These are phyloP conservation scores for Avicennia marina DNA, from an alignment of 257 asterid genomes.

Conservation along the genomic window DNA sequence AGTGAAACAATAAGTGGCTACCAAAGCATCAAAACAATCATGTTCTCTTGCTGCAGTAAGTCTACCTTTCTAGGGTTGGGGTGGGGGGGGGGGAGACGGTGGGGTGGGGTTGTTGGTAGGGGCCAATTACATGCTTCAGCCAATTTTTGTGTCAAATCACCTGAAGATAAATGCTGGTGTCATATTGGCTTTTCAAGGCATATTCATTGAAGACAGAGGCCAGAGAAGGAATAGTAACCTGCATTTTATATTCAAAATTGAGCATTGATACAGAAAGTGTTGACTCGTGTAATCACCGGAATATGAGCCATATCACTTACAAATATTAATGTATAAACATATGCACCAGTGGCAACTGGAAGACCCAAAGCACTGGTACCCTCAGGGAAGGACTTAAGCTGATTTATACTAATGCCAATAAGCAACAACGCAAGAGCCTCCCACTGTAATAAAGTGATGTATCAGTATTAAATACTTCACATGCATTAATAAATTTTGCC, in stretches of 20 bases:
- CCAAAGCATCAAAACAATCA: slow-evolving; percentile 1
- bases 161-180: slow-evolving; percentile 98
- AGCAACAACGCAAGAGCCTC: slow-evolving; percentile 98
- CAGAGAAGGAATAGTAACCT: slow-evolving; percentile 96
- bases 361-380: slow-evolving; percentile 77
- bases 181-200: slow-evolving; percentile 95
- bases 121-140: not conserved
- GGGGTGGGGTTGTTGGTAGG: not conserved
- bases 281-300: too few species aligned
- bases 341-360: slow-evolving; percentile 73
- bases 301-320: slow-evolving; percentile 67
- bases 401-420: slow-evolving; percentile 90
- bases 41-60: slow-evolving; percentile 2
- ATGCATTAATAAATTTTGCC: too few species aligned
- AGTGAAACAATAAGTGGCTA: not conserved
- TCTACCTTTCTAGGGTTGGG: too few species aligned
- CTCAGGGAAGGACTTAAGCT: slow-evolving; percentile 82
- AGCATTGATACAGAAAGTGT: slow-evolving; percentile 13
- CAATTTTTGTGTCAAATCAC: slow-evolving; percentile 27
- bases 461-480: too few species aligned
- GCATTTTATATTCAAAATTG: slow-evolving; percentile 23
- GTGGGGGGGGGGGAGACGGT: too few species aligned
- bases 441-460: slow-evolving; percentile 48
- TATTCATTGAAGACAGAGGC: slow-evolving; percentile 98
- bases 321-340: slow-evolving; percentile 38